These are phyloP conservation scores for Aspergillus carbonarius DNA, from an alignment of 2,329 filamentous ascomycete species.

Conservation along the genomic window DNA sequence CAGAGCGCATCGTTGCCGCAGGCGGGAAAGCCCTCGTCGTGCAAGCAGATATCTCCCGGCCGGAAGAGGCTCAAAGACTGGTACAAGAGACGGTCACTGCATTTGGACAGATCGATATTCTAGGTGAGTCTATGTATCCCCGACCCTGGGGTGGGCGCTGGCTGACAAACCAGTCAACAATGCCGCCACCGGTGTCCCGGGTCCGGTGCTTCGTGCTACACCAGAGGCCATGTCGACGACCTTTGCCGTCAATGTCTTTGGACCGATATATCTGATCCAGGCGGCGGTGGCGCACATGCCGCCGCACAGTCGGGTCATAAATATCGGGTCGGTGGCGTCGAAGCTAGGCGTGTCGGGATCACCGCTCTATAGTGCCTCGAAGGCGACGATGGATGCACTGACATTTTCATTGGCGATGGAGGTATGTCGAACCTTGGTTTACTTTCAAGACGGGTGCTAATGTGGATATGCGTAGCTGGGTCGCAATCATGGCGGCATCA, in stretches of 20 bases:
- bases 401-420: not conserved
- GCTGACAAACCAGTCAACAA: not conserved
- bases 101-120: not conserved
- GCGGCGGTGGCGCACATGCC: not conserved
- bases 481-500: conserved; percentile 2
- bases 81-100: not conserved
- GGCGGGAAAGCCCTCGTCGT: conserved; percentile 12
- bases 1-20: conserved; percentile 2
- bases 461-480: not conserved
- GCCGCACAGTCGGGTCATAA: not conserved
- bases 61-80: conserved; percentile 5
- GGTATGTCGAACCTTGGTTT: not conserved
- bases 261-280: not conserved
- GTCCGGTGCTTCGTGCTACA: not conserved
- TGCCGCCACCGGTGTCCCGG: not conserved
- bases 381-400: conserved; percentile 3
- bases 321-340: conserved; percentile 3
- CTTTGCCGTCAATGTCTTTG: conserved; percentile 1
- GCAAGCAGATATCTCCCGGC: conserved; percentile 14
- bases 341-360: not conserved
- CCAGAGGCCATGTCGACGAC: not conserved
- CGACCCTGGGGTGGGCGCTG: not conserved
- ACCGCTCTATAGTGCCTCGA: not conserved
- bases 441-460: not conserved
- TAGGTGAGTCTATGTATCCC: not conserved